Conservation (phyloP, 2,329 filamentous ascomycete genomes). For the Ceratocystis cubensis region DNA sequence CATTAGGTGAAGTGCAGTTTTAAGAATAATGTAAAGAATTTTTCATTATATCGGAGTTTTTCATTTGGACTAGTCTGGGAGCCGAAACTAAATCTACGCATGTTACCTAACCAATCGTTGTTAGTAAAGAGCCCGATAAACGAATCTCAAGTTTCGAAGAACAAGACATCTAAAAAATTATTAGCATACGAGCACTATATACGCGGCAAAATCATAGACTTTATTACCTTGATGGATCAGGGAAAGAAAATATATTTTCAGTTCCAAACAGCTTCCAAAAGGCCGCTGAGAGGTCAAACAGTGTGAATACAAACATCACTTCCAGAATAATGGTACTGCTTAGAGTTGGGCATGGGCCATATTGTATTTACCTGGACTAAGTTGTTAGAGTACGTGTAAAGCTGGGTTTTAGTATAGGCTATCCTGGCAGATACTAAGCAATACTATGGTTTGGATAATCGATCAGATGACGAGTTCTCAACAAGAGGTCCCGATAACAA, state of each 20-base stretch:
- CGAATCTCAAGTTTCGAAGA: not conserved
- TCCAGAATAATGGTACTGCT: conserved; percentile 23
- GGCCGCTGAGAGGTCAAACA: conserved; percentile 39
- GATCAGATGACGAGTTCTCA: conserved; percentile 55
- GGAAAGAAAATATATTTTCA: conserved; percentile 35
- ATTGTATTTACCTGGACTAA: conserved; percentile 29
- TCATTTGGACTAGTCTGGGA: not conserved
- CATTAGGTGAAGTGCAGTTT: no score
- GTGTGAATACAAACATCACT: conserved; percentile 42
- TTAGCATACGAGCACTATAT: conserved; percentile 4
- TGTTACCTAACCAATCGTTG: not conserved
- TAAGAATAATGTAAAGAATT: not conserved
- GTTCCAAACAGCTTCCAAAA: conserved; percentile 31
- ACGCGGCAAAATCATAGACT: no score
- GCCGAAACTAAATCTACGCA: not conserved
- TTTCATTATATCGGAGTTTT: not conserved
- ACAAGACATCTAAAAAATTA: not conserved
- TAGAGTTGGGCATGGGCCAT: conserved; percentile 21
- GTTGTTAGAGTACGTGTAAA: conserved; percentile 26
- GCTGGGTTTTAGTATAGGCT: not conserved
- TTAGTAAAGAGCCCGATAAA: not conserved
- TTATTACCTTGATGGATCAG: conserved; percentile 20
- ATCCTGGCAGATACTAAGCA: conserved; percentile 24
- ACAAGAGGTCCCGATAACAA: conserved; percentile 42
- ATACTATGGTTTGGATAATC: conserved; percentile 27